Conservation (phyloP, 768 basidiomycete genomes). For the Kwoniella mangroviensis region DNA sequence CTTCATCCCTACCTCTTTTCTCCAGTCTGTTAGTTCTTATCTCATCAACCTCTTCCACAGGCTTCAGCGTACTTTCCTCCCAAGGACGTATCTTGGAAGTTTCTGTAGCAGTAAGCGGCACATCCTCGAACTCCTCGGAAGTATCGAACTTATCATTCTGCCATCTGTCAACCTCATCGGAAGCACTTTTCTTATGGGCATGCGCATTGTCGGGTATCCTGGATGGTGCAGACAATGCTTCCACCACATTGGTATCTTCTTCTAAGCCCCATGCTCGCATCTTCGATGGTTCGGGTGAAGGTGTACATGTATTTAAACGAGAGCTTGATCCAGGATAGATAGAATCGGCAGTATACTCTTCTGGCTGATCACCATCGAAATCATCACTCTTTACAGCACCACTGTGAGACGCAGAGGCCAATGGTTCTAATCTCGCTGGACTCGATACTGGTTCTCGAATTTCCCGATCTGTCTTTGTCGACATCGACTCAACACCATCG, state of each 20-base stretch:
- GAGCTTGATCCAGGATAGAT: not conserved
- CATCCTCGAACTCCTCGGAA: conserved; percentile 1
- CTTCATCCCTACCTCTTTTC: conserved; percentile 1
- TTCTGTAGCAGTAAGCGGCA: conserved; percentile 2
- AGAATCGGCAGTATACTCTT: not conserved
- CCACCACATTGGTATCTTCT: not conserved
- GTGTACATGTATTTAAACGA: not conserved
- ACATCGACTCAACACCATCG: not conserved
- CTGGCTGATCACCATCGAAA: not conserved
- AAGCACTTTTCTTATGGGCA: not conserved
- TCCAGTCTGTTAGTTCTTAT: not conserved
- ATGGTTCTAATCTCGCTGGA: not conserved
- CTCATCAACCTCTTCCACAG: not conserved
- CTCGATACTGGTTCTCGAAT: not conserved
- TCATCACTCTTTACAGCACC: not conserved
- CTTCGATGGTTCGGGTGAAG: conserved; percentile 12
- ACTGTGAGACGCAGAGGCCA: not conserved
- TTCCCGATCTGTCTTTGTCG: not conserved
- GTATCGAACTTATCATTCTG: conserved; percentile 3
- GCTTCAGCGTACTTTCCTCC: not conserved
- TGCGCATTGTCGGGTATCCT: not conserved
- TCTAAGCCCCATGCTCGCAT: conserved; percentile 18
- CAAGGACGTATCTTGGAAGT: not conserved
- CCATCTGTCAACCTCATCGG: conserved; percentile 1
- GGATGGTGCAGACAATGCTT: not conserved